Percentiles rank a stretch among this genome's conserved stretches.
phyloP scores from a whole-genome alignment of 495 filamentous ascomycete species.

The Penicillium salamii region DNA sequence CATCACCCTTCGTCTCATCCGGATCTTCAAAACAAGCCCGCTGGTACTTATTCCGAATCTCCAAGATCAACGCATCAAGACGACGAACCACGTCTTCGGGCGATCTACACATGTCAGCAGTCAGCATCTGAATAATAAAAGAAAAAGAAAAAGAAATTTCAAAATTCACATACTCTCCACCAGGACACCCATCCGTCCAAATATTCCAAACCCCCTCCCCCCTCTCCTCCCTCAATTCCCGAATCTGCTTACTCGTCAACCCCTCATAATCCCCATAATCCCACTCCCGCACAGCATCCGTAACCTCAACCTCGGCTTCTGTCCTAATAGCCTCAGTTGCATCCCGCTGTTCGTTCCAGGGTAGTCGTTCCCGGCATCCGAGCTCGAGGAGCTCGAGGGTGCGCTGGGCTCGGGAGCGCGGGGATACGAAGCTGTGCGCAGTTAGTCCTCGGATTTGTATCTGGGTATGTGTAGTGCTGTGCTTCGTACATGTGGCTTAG shows the following conservation, averaged over 20 bases:
- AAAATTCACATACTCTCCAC: conserved; percentile 53
- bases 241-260: conserved; percentile 72
- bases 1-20: conserved; percentile 53
- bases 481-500: conserved; percentile 64
- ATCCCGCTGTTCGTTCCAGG: conserved; percentile 46
- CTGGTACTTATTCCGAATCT: conserved; percentile 64
- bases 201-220: conserved; percentile 65
- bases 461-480: not conserved
- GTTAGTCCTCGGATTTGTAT: too few species aligned
- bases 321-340: conserved; percentile 43
- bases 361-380: conserved; percentile 51
- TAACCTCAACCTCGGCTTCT: conserved; percentile 59
- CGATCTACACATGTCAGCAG: conserved; percentile 38
- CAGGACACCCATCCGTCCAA: conserved; percentile 77
- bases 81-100: conserved; percentile 65
- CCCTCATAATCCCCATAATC: conserved; percentile 97
- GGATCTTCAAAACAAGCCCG: conserved; percentile 34
- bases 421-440: conserved; percentile 70
- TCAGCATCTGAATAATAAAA: conserved; percentile 3
- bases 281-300: conserved; percentile 85
- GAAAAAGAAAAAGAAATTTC: not conserved
- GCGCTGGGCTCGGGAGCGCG: conserved; percentile 77
- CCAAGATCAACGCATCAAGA: conserved; percentile 70
- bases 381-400: conserved; percentile 80
- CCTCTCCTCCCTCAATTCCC: conserved; percentile 44